Conservation (phyloP, 208 protist genomes). For the Leishmania martiniquensis region DNA sequence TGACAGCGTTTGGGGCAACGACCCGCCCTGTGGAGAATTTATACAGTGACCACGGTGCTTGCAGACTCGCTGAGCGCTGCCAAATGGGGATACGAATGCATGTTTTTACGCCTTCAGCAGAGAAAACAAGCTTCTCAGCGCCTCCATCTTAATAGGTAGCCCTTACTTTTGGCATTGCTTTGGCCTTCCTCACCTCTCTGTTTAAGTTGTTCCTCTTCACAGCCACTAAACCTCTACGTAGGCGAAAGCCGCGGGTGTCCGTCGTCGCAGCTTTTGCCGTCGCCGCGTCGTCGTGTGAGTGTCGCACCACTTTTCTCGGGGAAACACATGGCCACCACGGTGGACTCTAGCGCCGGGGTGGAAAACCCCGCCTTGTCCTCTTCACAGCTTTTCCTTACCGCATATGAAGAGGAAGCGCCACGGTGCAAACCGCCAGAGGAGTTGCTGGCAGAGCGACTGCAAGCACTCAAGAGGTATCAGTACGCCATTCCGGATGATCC, state of each 20-base stretch:
- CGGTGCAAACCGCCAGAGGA: conserved; percentile 63
- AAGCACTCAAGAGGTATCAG: conserved; percentile 48
- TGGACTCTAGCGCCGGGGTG: background rate
- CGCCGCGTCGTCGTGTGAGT: background rate
- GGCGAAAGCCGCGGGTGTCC: background rate
- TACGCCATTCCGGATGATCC: conserved; percentile 58
- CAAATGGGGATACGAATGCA: background rate
- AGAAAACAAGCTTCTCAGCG: background rate
- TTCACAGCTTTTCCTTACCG: conserved; percentile 41
- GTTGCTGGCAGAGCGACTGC: conserved; percentile 65
- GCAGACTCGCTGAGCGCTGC: background rate
- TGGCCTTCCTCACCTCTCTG: background rate
- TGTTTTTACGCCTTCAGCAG: background rate
- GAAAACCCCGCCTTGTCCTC: conserved; percentile 13
- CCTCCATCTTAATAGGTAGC: background rate
- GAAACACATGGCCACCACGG: conserved; percentile 1
- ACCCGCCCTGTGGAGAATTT: background rate
- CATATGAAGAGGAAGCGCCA: conserved; percentile 69
- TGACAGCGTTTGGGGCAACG: background rate
- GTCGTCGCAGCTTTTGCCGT: background rate
- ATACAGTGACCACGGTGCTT: background rate
- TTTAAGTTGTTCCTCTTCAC: background rate
- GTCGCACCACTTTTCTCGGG: background rate
- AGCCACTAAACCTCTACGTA: background rate
- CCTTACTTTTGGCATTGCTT: background rate